A percentile compares a stretch with the other conserved stretches of the same genome.
Evolutionary conservation across 164 flowering plant genomes (phyloP).

Genomic region (Brasenia schreberi): DNA sequence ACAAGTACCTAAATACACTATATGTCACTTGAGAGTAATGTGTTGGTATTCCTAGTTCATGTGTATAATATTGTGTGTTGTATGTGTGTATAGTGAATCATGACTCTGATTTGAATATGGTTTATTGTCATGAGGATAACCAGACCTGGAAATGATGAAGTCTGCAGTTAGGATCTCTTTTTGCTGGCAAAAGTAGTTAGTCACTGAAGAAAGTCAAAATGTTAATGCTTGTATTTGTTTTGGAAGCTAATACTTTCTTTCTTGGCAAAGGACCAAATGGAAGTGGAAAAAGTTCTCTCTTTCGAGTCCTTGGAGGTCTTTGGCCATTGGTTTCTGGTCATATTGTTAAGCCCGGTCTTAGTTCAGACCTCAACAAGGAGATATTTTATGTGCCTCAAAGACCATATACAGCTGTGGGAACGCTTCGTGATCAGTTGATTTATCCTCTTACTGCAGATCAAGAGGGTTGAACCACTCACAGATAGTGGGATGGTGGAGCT

Average conservation of each 20-base stretch:
- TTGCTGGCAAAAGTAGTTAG: too few species aligned
- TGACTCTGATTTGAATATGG: too few species aligned
- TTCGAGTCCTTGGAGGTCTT: constrained; percentile 96
- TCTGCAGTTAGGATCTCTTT: too few species aligned
- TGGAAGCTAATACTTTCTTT: too few species aligned
- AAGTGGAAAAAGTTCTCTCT: constrained; percentile 98
- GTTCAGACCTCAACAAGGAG: constrained; percentile 97
- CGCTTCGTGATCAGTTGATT: constrained; percentile 93
- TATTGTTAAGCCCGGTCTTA: constrained; percentile 93
- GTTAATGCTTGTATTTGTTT: too few species aligned
- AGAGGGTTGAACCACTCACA: constrained; percentile 68
- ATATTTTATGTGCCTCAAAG: constrained; percentile 98
- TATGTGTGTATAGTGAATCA: too few species aligned
- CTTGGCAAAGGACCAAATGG: constrained; percentile 84
- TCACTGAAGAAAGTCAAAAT: too few species aligned
- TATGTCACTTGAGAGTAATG: too few species aligned
- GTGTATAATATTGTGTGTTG: too few species aligned
- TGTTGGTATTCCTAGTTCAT: too few species aligned
- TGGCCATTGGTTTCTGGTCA: constrained; percentile 96
- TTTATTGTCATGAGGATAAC: too few species aligned
- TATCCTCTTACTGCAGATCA: constrained; percentile 85
- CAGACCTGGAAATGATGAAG: too few species aligned
- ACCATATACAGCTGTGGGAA: constrained; percentile 97
- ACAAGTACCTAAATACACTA: not conserved
- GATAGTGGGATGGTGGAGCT: constrained; percentile 75